Evolutionary conservation across 805 yeast species (phyloP).

Genomic region (Candida wancherniae): DNA sequence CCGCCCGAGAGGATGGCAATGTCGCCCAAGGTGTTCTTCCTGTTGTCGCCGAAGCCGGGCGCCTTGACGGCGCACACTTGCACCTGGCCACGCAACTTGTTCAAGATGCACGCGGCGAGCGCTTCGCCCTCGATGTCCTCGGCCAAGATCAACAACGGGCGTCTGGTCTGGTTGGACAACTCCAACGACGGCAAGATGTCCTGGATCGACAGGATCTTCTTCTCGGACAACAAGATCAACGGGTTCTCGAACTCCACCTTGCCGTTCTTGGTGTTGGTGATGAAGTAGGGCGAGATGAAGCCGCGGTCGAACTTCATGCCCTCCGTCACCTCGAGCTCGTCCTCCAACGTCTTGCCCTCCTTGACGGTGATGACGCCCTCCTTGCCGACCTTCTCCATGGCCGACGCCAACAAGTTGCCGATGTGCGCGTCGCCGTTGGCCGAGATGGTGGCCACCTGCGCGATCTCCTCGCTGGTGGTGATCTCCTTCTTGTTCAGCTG

Average conservation of each 20-base stretch:
- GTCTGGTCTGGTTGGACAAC: slow-evolving; percentile 85
- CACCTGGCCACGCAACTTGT: slow-evolving; percentile 97
- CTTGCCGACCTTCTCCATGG: slow-evolving; percentile 98
- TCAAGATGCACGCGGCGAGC: slow-evolving; percentile 92
- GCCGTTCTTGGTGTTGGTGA: slow-evolving; percentile 86
- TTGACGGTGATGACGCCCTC: slow-evolving; percentile 98
- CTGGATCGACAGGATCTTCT: slow-evolving; percentile 85
- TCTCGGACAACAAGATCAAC: slow-evolving; percentile 79
- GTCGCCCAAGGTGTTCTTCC: slow-evolving; percentile 93
- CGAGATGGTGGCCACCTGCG: slow-evolving; percentile 96
- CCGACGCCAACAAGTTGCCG: slow-evolving; percentile 85
- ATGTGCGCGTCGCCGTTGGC: slow-evolving; percentile 95
- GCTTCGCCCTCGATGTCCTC: slow-evolving; percentile 99
- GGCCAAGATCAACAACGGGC: slow-evolving; percentile 89
- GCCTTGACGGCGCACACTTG: slow-evolving; percentile 97
- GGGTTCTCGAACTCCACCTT: slow-evolving; percentile 97
- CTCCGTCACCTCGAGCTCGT: slow-evolving; percentile 91
- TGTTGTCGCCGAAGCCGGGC: slow-evolving; percentile 98
- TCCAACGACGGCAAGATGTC: slow-evolving; percentile 92
- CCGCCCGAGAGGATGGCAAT: slow-evolving; percentile 94
- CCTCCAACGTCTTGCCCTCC: slow-evolving; percentile 96
- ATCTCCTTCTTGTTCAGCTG: slow-evolving; percentile 86
- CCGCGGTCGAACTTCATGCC: slow-evolving; percentile 99
- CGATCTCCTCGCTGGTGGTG: slow-evolving; percentile 90
- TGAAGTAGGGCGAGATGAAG: slow-evolving; percentile 93